Evolutionary conservation across 2,329 filamentous ascomycete species (phyloP), one percentile per base, ranked within the genome.

Genomic region (Trichoderma sp.): DNA sequence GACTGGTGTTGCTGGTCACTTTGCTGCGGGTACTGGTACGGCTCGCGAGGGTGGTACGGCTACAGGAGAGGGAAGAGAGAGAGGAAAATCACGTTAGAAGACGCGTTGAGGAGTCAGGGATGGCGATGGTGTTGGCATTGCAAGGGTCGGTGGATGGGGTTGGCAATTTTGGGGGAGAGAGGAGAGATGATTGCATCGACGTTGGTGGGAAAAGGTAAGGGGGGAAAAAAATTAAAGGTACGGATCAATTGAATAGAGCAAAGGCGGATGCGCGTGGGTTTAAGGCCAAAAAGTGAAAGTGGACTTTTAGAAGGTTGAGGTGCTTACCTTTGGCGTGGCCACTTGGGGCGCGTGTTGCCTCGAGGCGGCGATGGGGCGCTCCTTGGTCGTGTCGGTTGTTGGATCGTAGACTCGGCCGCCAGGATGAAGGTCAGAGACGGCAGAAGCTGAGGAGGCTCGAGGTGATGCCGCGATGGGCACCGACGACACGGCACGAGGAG

Each of bases 321-420:
- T 71, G 71, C 82, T 79, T 79, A 84, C 82, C 82, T 84, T 84
- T 75, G 81, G 79, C 71, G 81, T 79, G 70, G 80, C 78, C 70
- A 75, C 75, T 72, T 80, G 79, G 68, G 78, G 78, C 75, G 79
- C 76, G 75, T 78, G 81, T 73, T 81, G 81, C 81, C 83, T 84
- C 73, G 81, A 80, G 73, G 85, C 83, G 68, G 81, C 83, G 71
- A 81, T 76, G 69, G 78, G 79, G 72, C 81, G 82, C 74, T 83
- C 82, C 70, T 78, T 80, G 58, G 80, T 81, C 69, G 80, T 81
- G 77, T 86, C 84, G 52, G 82, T 84, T 52, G 82, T 82, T 17
- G 84, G 84, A 72, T 86, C 84, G 78, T 86, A 86, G 77, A 84
- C 85, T 75, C 81, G 81, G 73, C 83, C 78, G 67, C 78, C 76